Evolutionary conservation across 805 yeast genomes (phyloP), one percentile per base, ranked within the genome.

Genomic region (Suhomyces emberorum): DNA sequence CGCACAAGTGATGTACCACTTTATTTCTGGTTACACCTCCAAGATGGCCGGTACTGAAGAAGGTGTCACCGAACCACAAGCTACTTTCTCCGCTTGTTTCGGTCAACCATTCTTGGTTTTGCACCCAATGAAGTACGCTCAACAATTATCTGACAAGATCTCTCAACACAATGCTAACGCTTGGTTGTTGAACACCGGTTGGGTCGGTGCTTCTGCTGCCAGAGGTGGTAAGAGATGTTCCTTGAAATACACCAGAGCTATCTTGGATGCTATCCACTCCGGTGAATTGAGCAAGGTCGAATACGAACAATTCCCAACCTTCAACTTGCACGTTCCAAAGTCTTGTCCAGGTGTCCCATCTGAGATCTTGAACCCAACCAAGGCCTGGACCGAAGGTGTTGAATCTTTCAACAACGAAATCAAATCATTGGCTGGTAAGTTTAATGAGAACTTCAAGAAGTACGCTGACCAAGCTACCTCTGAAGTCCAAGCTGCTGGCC

Each of bases 31-130:
- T 57, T 91, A 91, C 78, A 91, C 98, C 44, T 91, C 98, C 38
- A 91, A 93, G 79, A 91, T 91, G 95, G 96, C 98, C 44, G 98
- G 98, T 65, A 91, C 98, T 36, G 98, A 91, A 71, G 95, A 87
- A 65, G 98, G 98, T 68, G 87, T 91, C 49, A 89, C 97, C 45
- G 97, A 91, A 72, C 98, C 98, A 44, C 88, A 86, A 67, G 96
- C 97, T 39, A 88, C 96, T 14, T 91, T 91, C 79, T 86, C 96
- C 44, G 96, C 98, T 37, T 91, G 98, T 74, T 91, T 89, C 65
- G 98, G 98, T 60, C 98, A 91, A 74, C 98, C 98, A 47, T 91
- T 91, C 84, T 75, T 91, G 69, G 97, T 91, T 23, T 74, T 91
- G 65, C 98, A 91, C 69, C 98, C 98, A 65, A 91, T 91, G 89